Evolutionary conservation across 192 early-diverging fungal genomes (phyloP).

Genomic region (Umbelopsis ramanniana): DNA sequence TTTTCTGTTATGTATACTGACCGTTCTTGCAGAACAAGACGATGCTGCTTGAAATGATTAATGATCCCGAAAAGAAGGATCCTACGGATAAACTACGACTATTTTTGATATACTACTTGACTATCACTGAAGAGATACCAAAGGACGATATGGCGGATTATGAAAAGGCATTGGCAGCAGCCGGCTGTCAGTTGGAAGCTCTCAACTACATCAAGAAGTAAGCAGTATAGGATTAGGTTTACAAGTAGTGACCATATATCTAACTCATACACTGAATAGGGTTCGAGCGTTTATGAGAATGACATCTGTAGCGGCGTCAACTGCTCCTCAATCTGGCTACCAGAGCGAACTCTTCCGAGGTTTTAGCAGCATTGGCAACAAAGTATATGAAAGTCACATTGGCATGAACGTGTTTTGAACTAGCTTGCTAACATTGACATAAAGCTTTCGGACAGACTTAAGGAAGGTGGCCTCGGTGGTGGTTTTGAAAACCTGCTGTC

Average conservation of each 20-base stretch:
- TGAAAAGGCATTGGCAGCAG: conserved; percentile 74
- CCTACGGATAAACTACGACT: conserved; percentile 90
- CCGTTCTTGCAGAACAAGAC: conserved; percentile 62
- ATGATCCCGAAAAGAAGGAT: conserved; percentile 79
- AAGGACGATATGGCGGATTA: conserved; percentile 86
- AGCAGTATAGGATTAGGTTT: not conserved
- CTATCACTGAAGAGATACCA: conserved; percentile 67
- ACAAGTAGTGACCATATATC: not conserved
- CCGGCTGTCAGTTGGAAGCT: conserved; percentile 76
- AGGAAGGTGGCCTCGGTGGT: conserved; percentile 69
- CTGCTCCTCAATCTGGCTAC: conserved; percentile 47
- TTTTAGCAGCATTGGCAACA: conserved; percentile 74
- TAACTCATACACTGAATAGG: conserved; percentile 31
- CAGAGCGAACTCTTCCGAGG: conserved; percentile 59
- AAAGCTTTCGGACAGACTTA: conserved; percentile 71
- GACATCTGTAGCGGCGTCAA: conserved; percentile 56
- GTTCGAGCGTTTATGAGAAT: conserved; percentile 65
- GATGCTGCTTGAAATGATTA: conserved; percentile 79
- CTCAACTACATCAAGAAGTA: conserved; percentile 87
- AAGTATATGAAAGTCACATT: conserved; percentile 43
- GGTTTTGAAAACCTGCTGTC: conserved; percentile 78
- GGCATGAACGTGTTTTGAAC: not conserved
- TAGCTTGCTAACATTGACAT: not conserved
- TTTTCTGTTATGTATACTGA: not conserved
- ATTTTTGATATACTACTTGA: conserved; percentile 87